Conservation (phyloP, 805 yeast genomes). For the Candida chilensis region DNA sequence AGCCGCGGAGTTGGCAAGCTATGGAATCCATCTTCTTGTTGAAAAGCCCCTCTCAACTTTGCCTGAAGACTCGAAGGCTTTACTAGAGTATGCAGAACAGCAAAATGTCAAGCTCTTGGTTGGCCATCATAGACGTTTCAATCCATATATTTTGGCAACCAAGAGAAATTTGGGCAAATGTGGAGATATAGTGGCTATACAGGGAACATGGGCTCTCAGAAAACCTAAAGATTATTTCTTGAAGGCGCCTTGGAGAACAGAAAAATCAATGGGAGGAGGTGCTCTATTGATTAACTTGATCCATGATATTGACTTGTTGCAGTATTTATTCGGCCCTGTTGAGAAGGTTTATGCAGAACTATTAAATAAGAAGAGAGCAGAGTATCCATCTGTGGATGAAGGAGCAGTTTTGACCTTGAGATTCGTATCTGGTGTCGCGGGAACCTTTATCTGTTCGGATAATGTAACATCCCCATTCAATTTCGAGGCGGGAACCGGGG, state of each 20-base stretch:
- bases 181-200: slow-evolving; percentile 23
- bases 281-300: slow-evolving; percentile 24
- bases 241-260: slow-evolving; percentile 22
- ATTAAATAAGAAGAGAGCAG: slow-evolving; percentile 18
- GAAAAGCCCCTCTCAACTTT: slow-evolving; percentile 25
- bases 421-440: slow-evolving; percentile 20
- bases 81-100: slow-evolving; percentile 12
- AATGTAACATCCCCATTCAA: slow-evolving; percentile 26
- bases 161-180: slow-evolving; percentile 15
- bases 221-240: slow-evolving; percentile 23
- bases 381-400: slow-evolving; percentile 23
- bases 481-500: slow-evolving; percentile 29
- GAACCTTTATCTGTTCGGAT: slow-evolving; percentile 27
- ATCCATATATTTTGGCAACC: slow-evolving; percentile 25
- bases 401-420: slow-evolving; percentile 23
- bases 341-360: slow-evolving; percentile 24
- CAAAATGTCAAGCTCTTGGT: slow-evolving; percentile 18
- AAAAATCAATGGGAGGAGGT: slow-evolving; percentile 20
- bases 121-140: slow-evolving; percentile 31
- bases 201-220: slow-evolving; percentile 26
- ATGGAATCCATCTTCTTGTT: slow-evolving; percentile 22
- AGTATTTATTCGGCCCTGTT: slow-evolving; percentile 27
- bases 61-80: slow-evolving; percentile 18
- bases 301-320: slow-evolving; percentile 27
- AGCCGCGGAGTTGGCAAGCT: slow-evolving; percentile 18